Evolutionary conservation across 2,329 filamentous ascomycete species (phyloP), one percentile per base, ranked within the genome.

Genomic region (Ascochyta koolunga): DNA sequence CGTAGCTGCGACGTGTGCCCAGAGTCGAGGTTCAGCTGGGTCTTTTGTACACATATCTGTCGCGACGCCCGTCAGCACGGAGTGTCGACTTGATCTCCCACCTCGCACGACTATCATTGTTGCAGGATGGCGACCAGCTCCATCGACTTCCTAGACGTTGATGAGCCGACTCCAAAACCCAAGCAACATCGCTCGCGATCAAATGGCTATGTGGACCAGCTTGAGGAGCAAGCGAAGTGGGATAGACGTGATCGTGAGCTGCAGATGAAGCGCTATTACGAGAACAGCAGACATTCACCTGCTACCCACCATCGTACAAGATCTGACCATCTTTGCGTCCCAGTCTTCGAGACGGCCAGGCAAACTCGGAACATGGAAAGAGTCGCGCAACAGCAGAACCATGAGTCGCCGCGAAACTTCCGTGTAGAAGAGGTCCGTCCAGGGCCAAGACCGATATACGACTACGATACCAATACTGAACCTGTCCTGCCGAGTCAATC

Each of bases 211-310:
- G 54, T 60, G 15, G 67, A 69, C 31, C 48, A 54, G 44, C 40
- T 68, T 16, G 65, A 68, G 50, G 60, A 68, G 18, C 50, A 66
- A 32, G 53, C 49, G 16, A 44, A 27, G 48, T 59, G 50, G 54
- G 59, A 67, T 7, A 54, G 61, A 27, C 53, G 59, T 15, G 59
- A 61, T 18, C 58, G 60, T 16, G 67, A 65, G 22, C 49, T 50
- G 11, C 52, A 64, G 42, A 67, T 69, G 64, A 66, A 59, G 32
- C 54, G 43, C 16, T 70, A 69, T 39, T 60, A 60, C 10, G 44
- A 48, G 25, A 56, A 60, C 42, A 46, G 45, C 19, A 46, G 46
- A n/a, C 39, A 41, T 22, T 22, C 19, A 10, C 37, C 52, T 16
- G 42, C 41, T 11, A 18, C 21, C 0, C 48, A 60, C 10, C 50